Evolutionary conservation across 208 protist species (phyloP), one percentile per base, ranked within the genome.

Genomic region (Wallacemonas sp.): DNA sequence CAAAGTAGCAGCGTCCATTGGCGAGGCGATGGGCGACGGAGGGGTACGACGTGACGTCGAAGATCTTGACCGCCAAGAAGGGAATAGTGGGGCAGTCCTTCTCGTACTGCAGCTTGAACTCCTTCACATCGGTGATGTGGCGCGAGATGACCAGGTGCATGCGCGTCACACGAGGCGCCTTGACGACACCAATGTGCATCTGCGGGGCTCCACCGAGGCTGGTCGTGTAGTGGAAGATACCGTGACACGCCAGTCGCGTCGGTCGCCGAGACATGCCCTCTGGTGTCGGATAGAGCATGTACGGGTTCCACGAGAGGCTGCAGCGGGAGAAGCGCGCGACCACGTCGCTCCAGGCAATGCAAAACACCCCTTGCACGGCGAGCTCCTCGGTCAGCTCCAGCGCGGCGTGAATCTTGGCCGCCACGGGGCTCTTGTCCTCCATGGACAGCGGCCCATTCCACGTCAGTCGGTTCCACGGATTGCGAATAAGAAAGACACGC

Each of bases 281-380:
- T 23, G 77, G 33, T 0, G 74, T 79, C 48, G 76, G 82, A 65
- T 79, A 95, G 3, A 95, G 79, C 71, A 91, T 76, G 73, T 96
- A 94, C 31, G 93, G 93, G 65, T 94, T 94, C 91, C 93, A 97
- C 65, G 81, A 92, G 7, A 97, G 73, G 61, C 65, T 80, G 69
- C 69, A 81, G 22, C 79, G 72, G 45, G 81, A 76, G 57, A 96
- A 97, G 74, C 79, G 77, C 25, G 18, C 52, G 29, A 81, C 61
- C 10, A 90, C 61, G 65, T 95, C 90, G 16, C 79, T 73, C 79
- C 87, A 95, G 31, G 77, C 66, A 31, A 97, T 92, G 76, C 85
- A 94, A 64, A 97, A 97, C 41, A 93, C 74, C 10, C 92, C 92
- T 28, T 82, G 73, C 18, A 87, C 71, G 31, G 81, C 83, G 28